A percentile compares a stretch with the other conserved stretches of the same genome.
Evolutionary conservation across 1,284 basidiomycete species (phyloP).

Genomic region (Thecaphora thlaspeos): DNA sequence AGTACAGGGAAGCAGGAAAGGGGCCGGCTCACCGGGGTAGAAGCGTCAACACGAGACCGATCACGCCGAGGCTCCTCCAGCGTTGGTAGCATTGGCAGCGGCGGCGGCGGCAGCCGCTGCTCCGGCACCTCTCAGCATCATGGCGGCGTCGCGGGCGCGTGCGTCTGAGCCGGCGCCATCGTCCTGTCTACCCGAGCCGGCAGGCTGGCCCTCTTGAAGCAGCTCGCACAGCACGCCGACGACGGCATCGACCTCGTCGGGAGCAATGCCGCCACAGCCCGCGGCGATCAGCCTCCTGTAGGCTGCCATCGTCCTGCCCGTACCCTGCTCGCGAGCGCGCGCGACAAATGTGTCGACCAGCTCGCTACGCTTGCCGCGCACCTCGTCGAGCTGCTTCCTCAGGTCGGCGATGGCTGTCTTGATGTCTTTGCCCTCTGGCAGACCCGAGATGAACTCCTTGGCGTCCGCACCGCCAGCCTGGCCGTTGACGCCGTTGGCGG

Average conservation of each 20-base stretch:
- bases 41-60: too few relatives aligned
- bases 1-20: too few relatives aligned
- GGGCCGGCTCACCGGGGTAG: too few relatives aligned
- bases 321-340: conserved; percentile 44
- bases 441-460: conserved; percentile 10
- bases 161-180: conserved; percentile 8
- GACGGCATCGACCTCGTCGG: conserved; percentile 54
- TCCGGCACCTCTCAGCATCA: conserved; percentile 33
- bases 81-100: too few relatives aligned
- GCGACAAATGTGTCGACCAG: conserved; percentile 34
- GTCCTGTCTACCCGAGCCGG: neutral
- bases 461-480: conserved; percentile 1
- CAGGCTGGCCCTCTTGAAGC: conserved; percentile 36
- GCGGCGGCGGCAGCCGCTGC: conserved; percentile 27
- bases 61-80: too few relatives aligned
- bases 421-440: conserved; percentile 18
- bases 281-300: conserved; percentile 56
- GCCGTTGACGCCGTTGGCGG: conserved; percentile 7
- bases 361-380: conserved; percentile 24
- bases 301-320: conserved; percentile 50
- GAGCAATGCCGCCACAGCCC: conserved; percentile 52
- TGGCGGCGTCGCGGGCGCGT: conserved; percentile 30
- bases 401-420: conserved; percentile 34
- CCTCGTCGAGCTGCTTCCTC: conserved; percentile 24
- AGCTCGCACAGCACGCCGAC: conserved; percentile 53